phyloP scores from a whole-genome alignment of 768 basidiomycete genomes.

The Lactifluus hygrophoroides region DNA sequence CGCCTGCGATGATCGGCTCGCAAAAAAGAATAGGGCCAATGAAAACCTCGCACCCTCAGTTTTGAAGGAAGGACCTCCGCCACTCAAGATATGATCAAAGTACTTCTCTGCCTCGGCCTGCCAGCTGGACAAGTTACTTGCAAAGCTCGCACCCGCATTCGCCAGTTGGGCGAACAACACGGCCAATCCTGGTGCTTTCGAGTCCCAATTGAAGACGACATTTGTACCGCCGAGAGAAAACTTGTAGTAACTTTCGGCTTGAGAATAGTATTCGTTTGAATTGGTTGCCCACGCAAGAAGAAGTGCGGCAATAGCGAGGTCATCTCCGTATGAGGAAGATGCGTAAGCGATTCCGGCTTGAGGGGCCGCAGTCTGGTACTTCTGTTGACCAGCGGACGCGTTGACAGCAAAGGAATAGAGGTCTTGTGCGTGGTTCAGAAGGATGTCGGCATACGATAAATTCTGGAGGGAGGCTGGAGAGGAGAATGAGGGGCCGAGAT shows the following conservation, averaged over 20 bases:
- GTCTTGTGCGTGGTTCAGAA: slow-evolving; percentile 65
- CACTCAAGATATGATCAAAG: slow-evolving; percentile 62
- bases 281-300: slow-evolving; percentile 68
- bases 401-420: slow-evolving; percentile 73
- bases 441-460: slow-evolving; percentile 56
- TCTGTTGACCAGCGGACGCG: slow-evolving; percentile 47
- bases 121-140: slow-evolving; percentile 55
- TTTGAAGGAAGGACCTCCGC: slow-evolving; percentile 42
- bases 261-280: slow-evolving; percentile 46
- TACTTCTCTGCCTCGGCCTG: slow-evolving; percentile 60
- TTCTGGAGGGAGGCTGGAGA: slow-evolving; percentile 63
- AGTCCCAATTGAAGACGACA: slow-evolving; percentile 83
- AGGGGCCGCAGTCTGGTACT: slow-evolving; percentile 67
- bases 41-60: slow-evolving; percentile 46
- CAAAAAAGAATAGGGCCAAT: neutral
- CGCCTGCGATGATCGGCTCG: slow-evolving; percentile 38
- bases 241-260: slow-evolving; percentile 55
- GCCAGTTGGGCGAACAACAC: slow-evolving; percentile 72
- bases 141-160: slow-evolving; percentile 43
- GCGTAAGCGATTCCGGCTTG: slow-evolving; percentile 54
- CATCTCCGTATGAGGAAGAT: slow-evolving; percentile 66
- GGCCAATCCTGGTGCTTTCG: slow-evolving; percentile 65
- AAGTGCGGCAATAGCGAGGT: slow-evolving; percentile 66
- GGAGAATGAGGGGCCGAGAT: slow-evolving; percentile 46
- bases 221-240: slow-evolving; percentile 46